Percentiles rank a stretch among this genome's conserved stretches.
Conservation (phyloP, 1,284 basidiomycete species). For the Ustilago crameri region DNA sequence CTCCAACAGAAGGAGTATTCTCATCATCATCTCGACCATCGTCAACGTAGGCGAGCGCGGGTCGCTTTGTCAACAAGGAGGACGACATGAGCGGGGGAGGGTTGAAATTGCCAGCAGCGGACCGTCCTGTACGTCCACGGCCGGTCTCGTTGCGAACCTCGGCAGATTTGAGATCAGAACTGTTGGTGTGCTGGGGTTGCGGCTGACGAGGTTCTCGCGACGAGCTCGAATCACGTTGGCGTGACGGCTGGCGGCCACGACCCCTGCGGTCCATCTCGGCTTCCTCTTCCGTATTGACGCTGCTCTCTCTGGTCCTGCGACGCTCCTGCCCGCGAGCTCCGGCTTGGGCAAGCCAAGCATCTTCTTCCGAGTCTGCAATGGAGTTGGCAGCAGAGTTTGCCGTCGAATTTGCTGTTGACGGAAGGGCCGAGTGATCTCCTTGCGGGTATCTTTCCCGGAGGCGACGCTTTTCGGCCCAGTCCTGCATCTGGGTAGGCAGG, state of each 20-base stretch:
- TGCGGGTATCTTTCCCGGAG: slow-evolving; percentile 59
- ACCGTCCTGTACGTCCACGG: slow-evolving; percentile 23
- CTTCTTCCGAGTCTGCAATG: slow-evolving; percentile 42
- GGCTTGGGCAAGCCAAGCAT: slow-evolving; percentile 15
- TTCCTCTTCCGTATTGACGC: slow-evolving; percentile 32
- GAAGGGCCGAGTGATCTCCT: slow-evolving; percentile 58
- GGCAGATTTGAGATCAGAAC: background rate
- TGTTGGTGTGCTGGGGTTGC: slow-evolving; percentile 11
- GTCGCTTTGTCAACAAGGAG: slow-evolving; percentile 34
- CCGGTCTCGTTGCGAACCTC: slow-evolving; percentile 18
- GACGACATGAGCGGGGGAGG: slow-evolving; percentile 37
- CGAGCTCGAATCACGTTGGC: slow-evolving; percentile 21
- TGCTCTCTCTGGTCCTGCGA: slow-evolving; percentile 24
- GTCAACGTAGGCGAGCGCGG: slow-evolving; percentile 41
- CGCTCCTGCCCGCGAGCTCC: slow-evolving; percentile 2
- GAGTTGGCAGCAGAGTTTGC: slow-evolving; percentile 45
- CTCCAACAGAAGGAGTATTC: slow-evolving; percentile 46
- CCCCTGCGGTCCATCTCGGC: slow-evolving; percentile 39
- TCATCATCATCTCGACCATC: slow-evolving; percentile 42
- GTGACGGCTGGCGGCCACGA: slow-evolving; percentile 32
- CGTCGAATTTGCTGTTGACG: slow-evolving; percentile 52
- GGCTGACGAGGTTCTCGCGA: slow-evolving; percentile 31
- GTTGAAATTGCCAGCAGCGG: slow-evolving; percentile 20
- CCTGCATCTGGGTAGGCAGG: slow-evolving; percentile 51
- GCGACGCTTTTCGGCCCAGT: slow-evolving; percentile 60